A percentile compares a stretch with the other conserved stretches of the same genome.
Conservation (phyloP, 2,329 filamentous ascomycete genomes). For the Aspergillus novoparasiticus region DNA sequence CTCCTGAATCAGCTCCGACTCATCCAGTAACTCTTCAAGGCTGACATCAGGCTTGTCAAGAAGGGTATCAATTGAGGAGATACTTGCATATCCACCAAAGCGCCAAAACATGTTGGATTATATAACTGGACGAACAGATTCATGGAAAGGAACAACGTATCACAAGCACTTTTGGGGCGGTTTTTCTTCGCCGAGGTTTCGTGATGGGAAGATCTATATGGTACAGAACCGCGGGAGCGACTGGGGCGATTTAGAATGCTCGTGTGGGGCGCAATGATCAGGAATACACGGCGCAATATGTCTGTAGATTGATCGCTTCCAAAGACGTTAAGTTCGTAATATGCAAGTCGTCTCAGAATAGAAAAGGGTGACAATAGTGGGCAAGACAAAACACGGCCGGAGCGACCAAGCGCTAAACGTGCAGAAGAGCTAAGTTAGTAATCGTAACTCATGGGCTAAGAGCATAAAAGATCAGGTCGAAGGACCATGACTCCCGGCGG, state of each 20-base stretch:
- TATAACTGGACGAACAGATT: conserved; percentile 36
- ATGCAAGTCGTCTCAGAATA: conserved; percentile 13
- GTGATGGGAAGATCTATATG: conserved; percentile 31
- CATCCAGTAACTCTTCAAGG: conserved; percentile 92
- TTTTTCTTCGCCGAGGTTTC: conserved; percentile 29
- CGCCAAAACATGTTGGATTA: conserved; percentile 93
- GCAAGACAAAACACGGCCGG: conserved; percentile 25
- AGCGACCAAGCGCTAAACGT: conserved; percentile 31
- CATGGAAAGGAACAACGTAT: conserved; percentile 35
- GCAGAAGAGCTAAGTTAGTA: conserved; percentile 20
- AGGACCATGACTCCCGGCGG: neutral
- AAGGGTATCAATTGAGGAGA: conserved; percentile 93
- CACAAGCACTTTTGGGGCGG: conserved; percentile 20
- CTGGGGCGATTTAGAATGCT: conserved; percentile 19
- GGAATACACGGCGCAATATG: conserved; percentile 8
- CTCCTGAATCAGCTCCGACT: conserved; percentile 95
- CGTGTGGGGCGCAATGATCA: conserved; percentile 15
- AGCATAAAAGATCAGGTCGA: neutral
- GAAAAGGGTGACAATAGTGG: conserved; percentile 17
- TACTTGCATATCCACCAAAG: conserved; percentile 97
- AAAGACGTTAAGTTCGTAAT: conserved; percentile 17
- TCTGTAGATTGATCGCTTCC: conserved; percentile 13
- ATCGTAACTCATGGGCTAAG: neutral
- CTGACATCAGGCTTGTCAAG: conserved; percentile 95
- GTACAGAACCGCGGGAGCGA: conserved; percentile 24